Base-by-base conservation (phyloP, 305 asterid genomes). In the Fraxinus greggii region DNA sequence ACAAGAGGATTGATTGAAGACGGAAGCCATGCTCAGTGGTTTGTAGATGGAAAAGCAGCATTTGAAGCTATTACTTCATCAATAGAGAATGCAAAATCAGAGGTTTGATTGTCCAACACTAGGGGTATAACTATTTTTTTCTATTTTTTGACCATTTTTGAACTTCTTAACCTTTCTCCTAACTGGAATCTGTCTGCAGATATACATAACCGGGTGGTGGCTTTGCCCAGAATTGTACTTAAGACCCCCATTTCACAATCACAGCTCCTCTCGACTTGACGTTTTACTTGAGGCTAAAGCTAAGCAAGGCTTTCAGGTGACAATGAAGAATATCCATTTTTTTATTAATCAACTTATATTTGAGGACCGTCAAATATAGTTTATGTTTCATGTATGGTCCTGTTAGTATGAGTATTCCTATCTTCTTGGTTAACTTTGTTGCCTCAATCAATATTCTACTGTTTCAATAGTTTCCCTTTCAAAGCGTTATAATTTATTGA, bases 181-280 rank as follows among this genome's bases (percentile, higher is more conserved):
- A 78, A 81, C 80, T 75, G 28, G 59, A 36, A 19, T 38, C 70
- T 83, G 77, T 82, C 45, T 85, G 79, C 92, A 95, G 99, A 92
- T 95, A 87, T 95, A 89, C 89, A 92, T 95, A 82, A 95, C 99
- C n/a, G 99, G 99, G 76, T 95, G 99, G 99, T 95, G 99, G 99
- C 90, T 95, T 89, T 93, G 99, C 91, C 99, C 99, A 10, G 99
- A 95, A 82, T 84, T 95, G 83, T 95, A 91, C 82, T 90, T 95
- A 78, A 91, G 94, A 85, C 97, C 98, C 72, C 98, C 98, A 77
- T 95, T 90, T 86, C 89, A 89, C 70, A 82, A 86, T 75, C 87
- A 93, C 85, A 86, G 89, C 84, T 89, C 92, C 83, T 92, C 97
- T 78, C 87, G 96, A 81, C 98, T 95, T 83, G 98, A 95, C 82